These are phyloP conservation scores for Petunia secreta DNA, from an alignment of 257 asterid genomes.

Conservation along the genomic window DNA sequence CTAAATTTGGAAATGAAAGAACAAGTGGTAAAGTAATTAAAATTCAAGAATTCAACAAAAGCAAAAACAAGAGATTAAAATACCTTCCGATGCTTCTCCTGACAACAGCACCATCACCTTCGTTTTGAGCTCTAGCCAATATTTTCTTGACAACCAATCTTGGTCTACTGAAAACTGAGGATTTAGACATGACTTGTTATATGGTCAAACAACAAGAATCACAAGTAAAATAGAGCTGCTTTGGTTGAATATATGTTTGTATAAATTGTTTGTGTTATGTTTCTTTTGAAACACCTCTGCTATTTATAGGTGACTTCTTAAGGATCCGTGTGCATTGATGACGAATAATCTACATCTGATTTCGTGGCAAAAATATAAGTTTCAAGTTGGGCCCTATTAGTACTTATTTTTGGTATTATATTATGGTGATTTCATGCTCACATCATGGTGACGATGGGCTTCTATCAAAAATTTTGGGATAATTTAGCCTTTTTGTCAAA, in stretches of 20 bases:
- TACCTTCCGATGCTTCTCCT: slow-evolving; percentile 96
- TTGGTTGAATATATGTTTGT: not conserved
- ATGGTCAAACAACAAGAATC: not conserved
- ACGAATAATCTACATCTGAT: not conserved
- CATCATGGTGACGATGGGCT: not conserved
- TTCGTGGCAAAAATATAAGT: not conserved
- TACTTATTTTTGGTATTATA: not conserved
- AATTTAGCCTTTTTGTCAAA: too few relatives aligned
- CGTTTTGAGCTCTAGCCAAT: slow-evolving; percentile 69
- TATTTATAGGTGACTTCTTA: not conserved
- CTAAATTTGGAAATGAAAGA: not conserved
- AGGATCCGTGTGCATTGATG: not conserved
- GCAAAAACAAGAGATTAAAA: not conserved
- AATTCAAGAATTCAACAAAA: not conserved
- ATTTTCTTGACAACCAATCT: slow-evolving; percentile 73
- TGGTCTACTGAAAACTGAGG: slow-evolving; percentile 50
- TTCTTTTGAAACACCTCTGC: not conserved
- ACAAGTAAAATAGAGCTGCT: not conserved
- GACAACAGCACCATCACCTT: slow-evolving; percentile 80
- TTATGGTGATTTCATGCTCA: not conserved
- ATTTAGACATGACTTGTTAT: not conserved
- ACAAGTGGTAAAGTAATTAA: not conserved
- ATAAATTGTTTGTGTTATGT: not conserved
- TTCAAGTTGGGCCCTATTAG: not conserved
- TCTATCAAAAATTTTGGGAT: not conserved